Conservation (phyloP, 2,329 filamentous ascomycete species). For the Nakataea oryzae region DNA sequence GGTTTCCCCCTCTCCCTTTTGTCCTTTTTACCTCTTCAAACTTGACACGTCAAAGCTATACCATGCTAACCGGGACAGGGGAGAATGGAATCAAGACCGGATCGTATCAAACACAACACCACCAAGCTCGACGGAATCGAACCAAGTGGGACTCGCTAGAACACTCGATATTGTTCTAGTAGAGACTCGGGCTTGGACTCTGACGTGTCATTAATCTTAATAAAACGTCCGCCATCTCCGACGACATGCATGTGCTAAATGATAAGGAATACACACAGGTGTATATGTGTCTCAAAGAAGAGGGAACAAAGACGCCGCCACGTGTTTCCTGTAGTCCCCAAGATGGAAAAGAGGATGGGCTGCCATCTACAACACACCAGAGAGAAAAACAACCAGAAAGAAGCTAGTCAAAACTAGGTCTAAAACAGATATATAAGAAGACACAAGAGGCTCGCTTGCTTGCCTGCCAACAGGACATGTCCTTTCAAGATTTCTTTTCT, state of each 20-base stretch:
- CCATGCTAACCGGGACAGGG: no score
- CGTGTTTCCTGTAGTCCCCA: no score
- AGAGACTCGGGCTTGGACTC: background rate
- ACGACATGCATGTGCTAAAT: background rate
- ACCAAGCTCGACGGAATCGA: background rate
- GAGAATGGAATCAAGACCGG: no score
- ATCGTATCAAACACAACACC: no score
- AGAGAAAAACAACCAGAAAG: background rate
- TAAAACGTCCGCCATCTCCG: background rate
- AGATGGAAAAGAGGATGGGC: background rate
- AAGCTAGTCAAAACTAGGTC: background rate
- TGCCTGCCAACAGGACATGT: background rate
- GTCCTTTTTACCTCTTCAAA: no score
- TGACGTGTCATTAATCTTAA: background rate
- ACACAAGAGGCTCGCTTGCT: background rate
- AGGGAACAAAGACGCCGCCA: background rate
- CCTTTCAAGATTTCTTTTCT: background rate
- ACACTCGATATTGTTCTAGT: background rate
- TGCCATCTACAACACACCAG: background rate
- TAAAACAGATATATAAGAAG: background rate
- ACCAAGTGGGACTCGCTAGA: background rate
- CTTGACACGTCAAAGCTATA: no score
- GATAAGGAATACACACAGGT: background rate
- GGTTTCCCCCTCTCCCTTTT: no score
- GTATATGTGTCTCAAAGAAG: background rate